These are phyloP conservation scores for Cytospora mali DNA, from an alignment of 2,329 filamentous ascomycete genomes.

Conservation along the genomic window DNA sequence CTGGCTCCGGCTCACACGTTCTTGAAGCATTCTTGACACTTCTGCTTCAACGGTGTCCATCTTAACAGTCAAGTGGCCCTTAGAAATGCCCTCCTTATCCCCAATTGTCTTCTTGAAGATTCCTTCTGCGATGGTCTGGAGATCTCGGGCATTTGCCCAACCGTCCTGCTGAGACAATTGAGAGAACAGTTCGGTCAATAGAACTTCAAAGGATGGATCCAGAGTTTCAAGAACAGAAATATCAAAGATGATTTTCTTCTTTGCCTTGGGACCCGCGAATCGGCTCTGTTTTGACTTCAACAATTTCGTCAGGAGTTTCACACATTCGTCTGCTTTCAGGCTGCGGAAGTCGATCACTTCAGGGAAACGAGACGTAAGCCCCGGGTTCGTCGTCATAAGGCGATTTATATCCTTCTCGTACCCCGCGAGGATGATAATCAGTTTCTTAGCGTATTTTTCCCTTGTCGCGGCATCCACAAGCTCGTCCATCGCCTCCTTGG, in stretches of 20 bases:
- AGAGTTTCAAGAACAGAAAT: constrained; percentile 36
- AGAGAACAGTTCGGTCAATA: constrained; percentile 41
- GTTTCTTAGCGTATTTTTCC: constrained; percentile 57
- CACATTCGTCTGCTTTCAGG: constrained; percentile 47
- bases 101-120: constrained; percentile 50
- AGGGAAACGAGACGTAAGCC: constrained; percentile 66
- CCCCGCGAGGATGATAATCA: constrained; percentile 70
- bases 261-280: constrained; percentile 25
- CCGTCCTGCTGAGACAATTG: constrained; percentile 45
- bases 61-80: constrained; percentile 25
- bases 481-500: constrained; percentile 58
- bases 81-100: constrained; percentile 33
- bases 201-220: constrained; percentile 29
- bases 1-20: constrained; percentile 30
- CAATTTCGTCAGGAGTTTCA: constrained; percentile 44
- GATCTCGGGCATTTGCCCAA: constrained; percentile 68
- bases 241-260: constrained; percentile 30
- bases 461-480: constrained; percentile 57
- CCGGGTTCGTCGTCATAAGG: constrained; percentile 63
- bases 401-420: constrained; percentile 68
- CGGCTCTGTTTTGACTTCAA: constrained; percentile 35
- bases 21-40: constrained; percentile 30
- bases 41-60: constrained; percentile 25
- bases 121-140: constrained; percentile 54
- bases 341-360: constrained; percentile 60